Base-by-base conservation (phyloP, 164 flowering plant genomes). In the Stephania japonica region DNA sequence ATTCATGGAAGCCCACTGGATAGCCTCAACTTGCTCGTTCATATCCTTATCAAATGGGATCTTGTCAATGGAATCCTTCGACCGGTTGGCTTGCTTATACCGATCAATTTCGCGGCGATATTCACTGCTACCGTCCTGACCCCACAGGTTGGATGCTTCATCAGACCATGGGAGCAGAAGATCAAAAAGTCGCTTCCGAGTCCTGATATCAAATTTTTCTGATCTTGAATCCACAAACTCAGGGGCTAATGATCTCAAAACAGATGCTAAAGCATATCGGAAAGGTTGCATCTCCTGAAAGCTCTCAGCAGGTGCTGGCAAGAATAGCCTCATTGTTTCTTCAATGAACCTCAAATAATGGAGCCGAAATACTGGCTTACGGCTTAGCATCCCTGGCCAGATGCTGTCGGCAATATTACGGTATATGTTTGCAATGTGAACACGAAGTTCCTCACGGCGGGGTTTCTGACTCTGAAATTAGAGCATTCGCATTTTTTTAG, bases 1-100 rank as follows among this genome's bases (percentile, higher is more conserved):
- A 88, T 88, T 91, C 95, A 90, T 88, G 70, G 99, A 90, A 27
- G 92, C 97, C 98, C 98, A 92, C 82, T 96, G 99, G 69, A 96
- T 90, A 50, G 97, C 95, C 80, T 96, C 99, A 74, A 91, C 85
- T 78, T 96, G 99, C 77, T 96, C 99, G 75, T 70, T 86, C 78
- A 96, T 71, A 81, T 93, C 98, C 80, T 92, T 91, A 78, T 96
- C 99, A 85, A 96, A 96, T 70, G 91, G 88, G 68, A 96, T 82
- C 81, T 90, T 96, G 77, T 96, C 99, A 0, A 87, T 79, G 23
- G 99, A 96, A 78, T 96, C 99, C 82, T 96, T 96, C 68, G 99
- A 93, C 50, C 99, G 87, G 70, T 90, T 97, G 67, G 94, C 84
- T 76, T 96, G 78, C 75, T 92, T 96, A 79, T 96, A 91, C 1